Base-by-base conservation (phyloP, 2,329 filamentous ascomycete genomes). In the Ophiostoma montium region DNA sequence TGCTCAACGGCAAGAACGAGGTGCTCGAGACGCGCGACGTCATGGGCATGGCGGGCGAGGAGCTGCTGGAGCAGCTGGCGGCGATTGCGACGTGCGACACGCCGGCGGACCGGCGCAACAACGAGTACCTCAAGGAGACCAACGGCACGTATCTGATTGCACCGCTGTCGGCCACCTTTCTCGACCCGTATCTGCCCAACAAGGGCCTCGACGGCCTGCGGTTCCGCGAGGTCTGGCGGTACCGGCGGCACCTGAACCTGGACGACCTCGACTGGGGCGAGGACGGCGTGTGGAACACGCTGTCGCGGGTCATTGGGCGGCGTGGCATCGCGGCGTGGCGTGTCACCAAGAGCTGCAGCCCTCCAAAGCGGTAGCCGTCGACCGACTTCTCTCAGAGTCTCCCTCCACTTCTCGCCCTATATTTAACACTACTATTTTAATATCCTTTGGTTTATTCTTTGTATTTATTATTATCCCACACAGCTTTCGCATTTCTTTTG, bases 221-320 rank as follows among this genome's bases (percentile, higher is more conserved):
- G 31, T 82, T 89, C 57, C 71, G 80, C 51, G 76, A 86, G 61
- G 75, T 86, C 3, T 89, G 83, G 82, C 72, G 73, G 52, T 72
- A 85, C 57, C 67, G 64, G 43, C 70, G 71, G 49, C 85, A 90
- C 62, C 63, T 90, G 32, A 88, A 87, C 58, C 66, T 90, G 38
- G 85, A 90, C 62, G 85, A 90, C 63, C 68, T 90, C 60, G 84
- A 89, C 60, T 87, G 86, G 68, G 82, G 69, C 2, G 80, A 84
- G 52, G 84, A 89, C 57, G 85, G 85, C 6, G 69, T 89, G 46
- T 82, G 78, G 80, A 70, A 74, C 53, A 89, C 85, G 8, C 62
- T 90, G 42, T 67, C 70, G 33, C 69, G 84, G 56, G 82, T 88
- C 4, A 65, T 86, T 55, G 79, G 79, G 35, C 69, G 77, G 55